Evolutionary conservation across 495 filamentous ascomycete genomes (phyloP).

Genomic region (Lineolata rhizophorae): DNA sequence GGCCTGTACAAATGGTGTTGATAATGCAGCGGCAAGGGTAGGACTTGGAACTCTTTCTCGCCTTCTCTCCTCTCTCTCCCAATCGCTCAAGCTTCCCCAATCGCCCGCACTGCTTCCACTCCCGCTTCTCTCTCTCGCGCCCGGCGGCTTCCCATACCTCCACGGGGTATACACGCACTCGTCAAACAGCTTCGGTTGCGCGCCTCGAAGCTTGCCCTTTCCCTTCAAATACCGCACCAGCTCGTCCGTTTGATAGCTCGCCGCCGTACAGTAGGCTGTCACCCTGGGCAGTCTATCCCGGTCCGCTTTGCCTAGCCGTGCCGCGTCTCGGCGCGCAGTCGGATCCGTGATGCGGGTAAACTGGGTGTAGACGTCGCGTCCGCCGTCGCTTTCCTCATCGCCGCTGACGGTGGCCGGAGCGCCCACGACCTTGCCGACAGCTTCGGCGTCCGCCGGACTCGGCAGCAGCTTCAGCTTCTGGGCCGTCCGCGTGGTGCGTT

Average conservation of each 20-base stretch:
- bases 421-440: too few relatives aligned
- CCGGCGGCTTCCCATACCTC: too few relatives aligned
- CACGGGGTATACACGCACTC: slow-evolving; percentile 94
- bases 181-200: slow-evolving; percentile 78
- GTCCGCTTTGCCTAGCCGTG: slow-evolving; percentile 81
- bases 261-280: slow-evolving; percentile 90
- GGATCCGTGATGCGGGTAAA: slow-evolving; percentile 92
- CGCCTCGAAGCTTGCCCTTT: slow-evolving; percentile 44
- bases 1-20: too few relatives aligned
- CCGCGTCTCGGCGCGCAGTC: slow-evolving; percentile 78
- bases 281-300: slow-evolving; percentile 69
- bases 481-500: slow-evolving; percentile 80
- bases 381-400: slow-evolving; percentile 81
- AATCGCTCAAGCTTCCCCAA: slow-evolving; percentile 17
- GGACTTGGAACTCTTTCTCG: too few relatives aligned
- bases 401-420: too few relatives aligned
- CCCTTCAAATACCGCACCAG: slow-evolving; percentile 80
- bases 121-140: too few relatives aligned
- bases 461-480: slow-evolving; percentile 93
- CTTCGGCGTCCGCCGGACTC: slow-evolving; percentile 64
- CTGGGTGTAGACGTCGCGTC: slow-evolving; percentile 89
- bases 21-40: too few relatives aligned
- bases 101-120: not conserved
- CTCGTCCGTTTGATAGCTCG: slow-evolving; percentile 68
- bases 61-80: too few relatives aligned